Base-by-base conservation (phyloP, 2,329 filamentous ascomycete species). In the Ilyonectria destructans region DNA sequence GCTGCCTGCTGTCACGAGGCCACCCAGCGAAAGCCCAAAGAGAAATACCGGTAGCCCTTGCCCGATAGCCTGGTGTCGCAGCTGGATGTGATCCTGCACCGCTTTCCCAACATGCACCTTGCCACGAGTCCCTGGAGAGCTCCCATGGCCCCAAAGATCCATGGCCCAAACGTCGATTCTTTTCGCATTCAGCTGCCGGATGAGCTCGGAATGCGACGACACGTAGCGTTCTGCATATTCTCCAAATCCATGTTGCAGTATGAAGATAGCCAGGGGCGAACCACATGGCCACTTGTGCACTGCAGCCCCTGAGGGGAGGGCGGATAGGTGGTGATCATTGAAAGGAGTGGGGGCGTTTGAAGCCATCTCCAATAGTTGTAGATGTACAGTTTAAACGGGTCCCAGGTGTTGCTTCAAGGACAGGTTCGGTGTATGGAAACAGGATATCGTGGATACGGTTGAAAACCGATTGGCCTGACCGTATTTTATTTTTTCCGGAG, bases 181-280 rank as follows among this genome's bases (percentile, higher is more conserved):
- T 4, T 51, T 31, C 6, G 6, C 23, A 51, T 31, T 51, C 23
- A 51, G 15, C 13, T 51, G 31, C 13, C 15, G 23, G 6, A 51
- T 26, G 26, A 51, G 26, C 15, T 51, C 23, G 15, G 48, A 31
- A 8, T 51, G 48, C 29, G 48, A 51, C 2, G 23, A 51, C 6
- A 51, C 48, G 48, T n/a, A 51, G 15, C 48, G 48, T 19, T 29
- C 6, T 29, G 48, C 23, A 6, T 29, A 51, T 17, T 51, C 48
- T 10, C 48, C 48, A 15, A 51, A 51, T n/a, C 48, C 48, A 51
- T 51, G 48, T 15, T 51, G 48, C 48, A 51, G 26, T 26, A 51
- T 51, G 1, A 51, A 31, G 15, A 51, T 51, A 19, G 48, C 48
- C 23, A 13, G 6, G 13, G 48, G 23, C 1, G 48, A 51, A 15